Conservation (phyloP, 2,329 filamentous ascomycete genomes). For the Cryphonectria japonica region DNA sequence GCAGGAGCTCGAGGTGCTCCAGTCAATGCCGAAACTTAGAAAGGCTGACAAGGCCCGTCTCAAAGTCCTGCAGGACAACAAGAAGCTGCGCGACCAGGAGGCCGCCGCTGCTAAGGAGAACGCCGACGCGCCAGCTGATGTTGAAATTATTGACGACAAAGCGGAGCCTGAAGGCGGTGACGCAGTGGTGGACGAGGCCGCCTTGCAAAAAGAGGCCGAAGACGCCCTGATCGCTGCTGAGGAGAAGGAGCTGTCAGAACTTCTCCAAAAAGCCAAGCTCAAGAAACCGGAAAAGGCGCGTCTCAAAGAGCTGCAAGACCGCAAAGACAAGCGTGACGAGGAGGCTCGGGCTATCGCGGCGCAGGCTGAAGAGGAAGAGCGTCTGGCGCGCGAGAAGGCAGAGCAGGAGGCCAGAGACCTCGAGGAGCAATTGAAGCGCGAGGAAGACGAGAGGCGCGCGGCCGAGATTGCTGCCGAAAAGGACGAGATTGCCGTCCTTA, state of each 20-base stretch:
- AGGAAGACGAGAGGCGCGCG: slow-evolving; percentile 14
- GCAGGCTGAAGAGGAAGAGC: slow-evolving; percentile 19
- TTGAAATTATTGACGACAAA: neutral
- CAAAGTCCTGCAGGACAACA: slow-evolving; percentile 23
- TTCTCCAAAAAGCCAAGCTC: slow-evolving; percentile 16
- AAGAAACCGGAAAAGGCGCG: slow-evolving; percentile 23
- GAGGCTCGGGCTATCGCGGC: slow-evolving; percentile 20
- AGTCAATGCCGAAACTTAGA: slow-evolving; percentile 25
- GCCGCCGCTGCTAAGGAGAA: slow-evolving; percentile 18
- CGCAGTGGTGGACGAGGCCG: slow-evolving; percentile 10
- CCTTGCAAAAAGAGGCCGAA: slow-evolving; percentile 11
- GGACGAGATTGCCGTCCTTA: slow-evolving; percentile 23
- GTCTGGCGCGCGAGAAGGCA: slow-evolving; percentile 18
- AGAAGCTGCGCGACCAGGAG: slow-evolving; percentile 21
- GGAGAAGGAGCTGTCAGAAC: slow-evolving; percentile 25
- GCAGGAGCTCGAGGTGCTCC: slow-evolving; percentile 20
- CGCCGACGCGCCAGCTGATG: slow-evolving; percentile 2
- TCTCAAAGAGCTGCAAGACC: slow-evolving; percentile 26
- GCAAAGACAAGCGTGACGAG: slow-evolving; percentile 24
- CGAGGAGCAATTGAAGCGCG: slow-evolving; percentile 19
- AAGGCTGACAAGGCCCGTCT: slow-evolving; percentile 22
- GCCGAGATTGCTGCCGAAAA: slow-evolving; percentile 27
- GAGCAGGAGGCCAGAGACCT: slow-evolving; percentile 23
- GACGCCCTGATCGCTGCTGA: slow-evolving; percentile 24
- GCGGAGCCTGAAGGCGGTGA: slow-evolving; percentile 9